Percentiles rank a stretch among this genome's conserved stretches.
Evolutionary conservation across 2,329 filamentous ascomycete species (phyloP).

Genomic region (Penicillium verrucosum): DNA sequence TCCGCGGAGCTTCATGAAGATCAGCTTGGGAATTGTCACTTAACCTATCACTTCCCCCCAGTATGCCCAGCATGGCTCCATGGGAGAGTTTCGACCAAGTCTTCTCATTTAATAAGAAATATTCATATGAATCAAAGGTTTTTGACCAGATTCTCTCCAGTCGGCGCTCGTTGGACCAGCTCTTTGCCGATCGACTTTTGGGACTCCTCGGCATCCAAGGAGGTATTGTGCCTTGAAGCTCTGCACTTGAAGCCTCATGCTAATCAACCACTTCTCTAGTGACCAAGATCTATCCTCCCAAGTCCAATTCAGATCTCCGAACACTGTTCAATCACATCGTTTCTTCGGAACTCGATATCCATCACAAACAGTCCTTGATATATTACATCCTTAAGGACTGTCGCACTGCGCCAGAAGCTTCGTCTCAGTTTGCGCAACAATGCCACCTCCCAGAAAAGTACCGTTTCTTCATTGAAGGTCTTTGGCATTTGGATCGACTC

Average conservation of each 20-base stretch:
- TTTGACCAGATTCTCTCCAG: constrained; percentile 63
- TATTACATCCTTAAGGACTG: constrained; percentile 82
- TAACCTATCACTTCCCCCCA: background rate
- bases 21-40: constrained; percentile 5
- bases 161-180: constrained; percentile 63
- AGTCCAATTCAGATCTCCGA: constrained; percentile 63
- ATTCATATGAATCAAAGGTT: constrained; percentile 60
- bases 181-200: constrained; percentile 78
- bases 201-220: constrained; percentile 66
- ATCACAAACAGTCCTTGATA: constrained; percentile 77
- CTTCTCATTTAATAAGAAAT: constrained; percentile 60
- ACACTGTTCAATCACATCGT: constrained; percentile 69
- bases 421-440: constrained; percentile 58
- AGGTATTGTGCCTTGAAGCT: constrained; percentile 48
- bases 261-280: constrained; percentile 32
- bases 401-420: constrained; percentile 52
- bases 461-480: constrained; percentile 73
- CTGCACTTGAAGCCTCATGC: constrained; percentile 8
- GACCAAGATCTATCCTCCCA: constrained; percentile 70
- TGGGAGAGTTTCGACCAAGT: constrained; percentile 66
- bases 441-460: constrained; percentile 72
- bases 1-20: constrained; percentile 13
- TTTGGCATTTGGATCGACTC: constrained; percentile 74
- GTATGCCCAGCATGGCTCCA: constrained; percentile 33
- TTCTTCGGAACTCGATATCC: constrained; percentile 60